Evolutionary conservation across 768 basidiomycete species (phyloP), one percentile per base, ranked within the genome.

Genomic region (Gloeophyllum trabeum): DNA sequence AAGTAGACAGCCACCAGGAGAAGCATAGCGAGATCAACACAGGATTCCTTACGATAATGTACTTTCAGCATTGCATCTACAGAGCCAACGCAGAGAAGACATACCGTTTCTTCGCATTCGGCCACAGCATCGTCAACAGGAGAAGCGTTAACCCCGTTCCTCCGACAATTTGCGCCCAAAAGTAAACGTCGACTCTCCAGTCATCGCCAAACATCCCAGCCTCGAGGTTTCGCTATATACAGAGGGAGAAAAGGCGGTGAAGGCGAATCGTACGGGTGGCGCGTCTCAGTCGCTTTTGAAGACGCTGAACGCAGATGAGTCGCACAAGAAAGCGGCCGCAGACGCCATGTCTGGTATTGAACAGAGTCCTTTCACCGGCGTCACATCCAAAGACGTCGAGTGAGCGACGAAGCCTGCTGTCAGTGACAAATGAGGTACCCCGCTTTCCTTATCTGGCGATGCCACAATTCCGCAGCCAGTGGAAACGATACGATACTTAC

Each of bases 1-100:
- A 49, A 6, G 45, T 32, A 10, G 48, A 40, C 13, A 49, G 24
- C 48, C 48, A 49, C 48, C 48, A 49, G 12, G 45, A 46, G 19
- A 46, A 44, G 34, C 45, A 46, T 18, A 49, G 19, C 3, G 48
- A 49, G 24, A 49, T 46, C 23, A 49, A 45, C 5, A 43, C 36
- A 19, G 48, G 48, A 40, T 49, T 49, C 16, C 48, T 40, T 26
- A 32, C 10, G 28, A n/a, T 32, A 32, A 32, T 32, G 28, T 37
- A 12, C 39, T 40, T 40, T 42, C 43, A 24, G 5, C 14, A 14
- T 3, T 10, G 21, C 7, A 24, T 30, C 23, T 21, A 13, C 13
- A 5, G 20, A n/a, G 28, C 5, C 41, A 7, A 42, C n/a, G 41
- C n/a, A 39, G 13, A 7, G 21, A 6, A 23, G 22, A 24, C 28